Conservation (phyloP, 176 grass and related monocot genomes). For the Hsuehochloa calcarea region DNA sequence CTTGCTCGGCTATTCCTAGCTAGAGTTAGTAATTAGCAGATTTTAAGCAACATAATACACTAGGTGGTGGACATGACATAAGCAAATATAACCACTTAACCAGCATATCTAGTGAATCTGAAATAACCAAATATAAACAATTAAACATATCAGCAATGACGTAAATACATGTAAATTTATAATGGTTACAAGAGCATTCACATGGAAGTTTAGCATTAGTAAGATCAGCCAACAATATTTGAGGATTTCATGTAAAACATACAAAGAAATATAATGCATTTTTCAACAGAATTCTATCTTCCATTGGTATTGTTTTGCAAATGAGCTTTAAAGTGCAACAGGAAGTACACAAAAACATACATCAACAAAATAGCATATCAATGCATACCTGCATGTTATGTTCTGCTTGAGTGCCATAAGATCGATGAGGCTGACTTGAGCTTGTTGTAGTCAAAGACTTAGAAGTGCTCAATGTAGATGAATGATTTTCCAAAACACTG, state of each 20-base stretch:
- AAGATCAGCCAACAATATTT: background rate
- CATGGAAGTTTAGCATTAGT: slow-evolving; percentile 1
- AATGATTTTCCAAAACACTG: slow-evolving; percentile 40
- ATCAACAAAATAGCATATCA: slow-evolving; percentile 22
- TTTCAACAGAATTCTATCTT: background rate
- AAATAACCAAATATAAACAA: background rate
- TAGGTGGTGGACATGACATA: background rate
- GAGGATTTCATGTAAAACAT: background rate
- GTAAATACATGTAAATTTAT: background rate
- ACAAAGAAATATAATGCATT: background rate
- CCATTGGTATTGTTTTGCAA: background rate
- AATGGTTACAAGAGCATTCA: background rate
- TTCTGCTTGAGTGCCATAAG: slow-evolving; percentile 47
- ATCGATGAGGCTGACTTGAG: slow-evolving; percentile 46
- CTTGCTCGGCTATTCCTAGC: background rate
- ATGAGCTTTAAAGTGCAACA: background rate
- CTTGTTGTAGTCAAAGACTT: slow-evolving; percentile 36
- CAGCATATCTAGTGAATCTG: background rate
- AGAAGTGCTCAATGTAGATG: slow-evolving; percentile 25
- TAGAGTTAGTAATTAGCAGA: background rate
- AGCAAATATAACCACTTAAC: background rate
- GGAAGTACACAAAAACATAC: background rate
- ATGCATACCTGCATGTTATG: slow-evolving; percentile 58
- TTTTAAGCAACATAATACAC: background rate
- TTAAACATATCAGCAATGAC: background rate